Evolutionary conservation across 306 rosid species (phyloP).

Genomic region (Purshia tridentata): DNA sequence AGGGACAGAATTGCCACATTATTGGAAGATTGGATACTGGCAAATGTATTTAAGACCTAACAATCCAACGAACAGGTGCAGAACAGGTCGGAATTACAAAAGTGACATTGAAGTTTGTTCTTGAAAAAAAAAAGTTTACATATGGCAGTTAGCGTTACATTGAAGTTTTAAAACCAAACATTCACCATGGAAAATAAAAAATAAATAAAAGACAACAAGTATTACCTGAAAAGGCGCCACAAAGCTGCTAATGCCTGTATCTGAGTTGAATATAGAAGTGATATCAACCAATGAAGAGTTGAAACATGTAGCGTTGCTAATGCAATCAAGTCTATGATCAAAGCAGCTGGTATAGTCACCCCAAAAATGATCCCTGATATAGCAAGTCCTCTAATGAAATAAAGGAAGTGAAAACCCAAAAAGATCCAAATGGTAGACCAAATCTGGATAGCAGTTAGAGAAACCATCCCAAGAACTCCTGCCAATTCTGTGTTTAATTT

Average conservation of each 20-base stretch:
- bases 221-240: constrained; percentile 96
- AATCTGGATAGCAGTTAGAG: constrained; percentile 82
- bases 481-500: constrained; percentile 89
- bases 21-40: background rate
- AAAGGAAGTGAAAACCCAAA: constrained; percentile 51
- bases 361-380: constrained; percentile 78
- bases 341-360: constrained; percentile 68
- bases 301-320: constrained; percentile 71
- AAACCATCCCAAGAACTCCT: constrained; percentile 74
- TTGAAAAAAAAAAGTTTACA: background rate
- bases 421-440: constrained; percentile 92
- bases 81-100: background rate
- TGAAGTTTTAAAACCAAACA: background rate
- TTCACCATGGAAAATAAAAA: constrained; percentile 11
- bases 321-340: constrained; percentile 64
- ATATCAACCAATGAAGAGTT: constrained; percentile 80
- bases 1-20: background rate
- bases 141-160: background rate
- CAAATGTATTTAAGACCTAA: background rate
- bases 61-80: background rate
- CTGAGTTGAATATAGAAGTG: constrained; percentile 82
- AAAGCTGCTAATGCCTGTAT: constrained; percentile 81
- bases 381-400: constrained; percentile 67
- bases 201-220: constrained; percentile 18
- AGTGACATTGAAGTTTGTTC: background rate